Evolutionary conservation across 2,329 filamentous ascomycete genomes (phyloP).

Genomic region (Trichophaea hybrida): DNA sequence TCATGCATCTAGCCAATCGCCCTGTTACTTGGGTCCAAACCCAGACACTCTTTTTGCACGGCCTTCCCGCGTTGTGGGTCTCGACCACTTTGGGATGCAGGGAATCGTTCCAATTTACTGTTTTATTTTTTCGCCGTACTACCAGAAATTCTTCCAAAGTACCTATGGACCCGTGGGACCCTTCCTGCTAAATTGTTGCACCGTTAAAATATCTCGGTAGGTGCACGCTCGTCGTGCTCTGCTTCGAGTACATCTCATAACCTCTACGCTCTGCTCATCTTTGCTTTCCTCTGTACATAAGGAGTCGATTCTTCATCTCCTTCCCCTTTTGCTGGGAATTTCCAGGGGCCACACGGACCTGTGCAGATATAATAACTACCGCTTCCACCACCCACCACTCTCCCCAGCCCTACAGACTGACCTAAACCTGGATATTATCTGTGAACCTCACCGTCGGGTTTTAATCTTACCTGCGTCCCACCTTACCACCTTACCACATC

Average conservation of each 20-base stretch:
- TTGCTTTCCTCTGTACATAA: not conserved
- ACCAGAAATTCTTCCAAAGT: no score
- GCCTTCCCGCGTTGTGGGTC: not conserved
- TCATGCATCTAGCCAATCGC: not conserved
- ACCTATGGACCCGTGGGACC: no score
- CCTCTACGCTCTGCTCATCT: not conserved
- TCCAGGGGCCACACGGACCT: not conserved
- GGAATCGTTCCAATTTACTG: no score
- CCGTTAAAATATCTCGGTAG: no score
- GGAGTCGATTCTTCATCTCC: not conserved
- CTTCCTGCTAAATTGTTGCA: no score
- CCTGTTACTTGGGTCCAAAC: not conserved
- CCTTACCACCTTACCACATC: not conserved
- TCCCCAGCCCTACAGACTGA: constrained; percentile 1
- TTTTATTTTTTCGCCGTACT: no score
- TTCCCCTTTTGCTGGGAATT: not conserved
- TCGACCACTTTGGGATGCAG: not conserved
- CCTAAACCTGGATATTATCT: not conserved
- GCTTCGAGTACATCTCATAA: no score
- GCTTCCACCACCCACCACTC: not conserved
- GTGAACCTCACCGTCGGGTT: not conserved
- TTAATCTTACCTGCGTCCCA: not conserved
- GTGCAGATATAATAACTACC: not conserved
- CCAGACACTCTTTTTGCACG: not conserved
- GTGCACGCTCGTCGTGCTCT: no score